phyloP scores from a whole-genome alignment of 495 filamentous ascomycete genomes.

The Aspergillus saccharolyticus region DNA sequence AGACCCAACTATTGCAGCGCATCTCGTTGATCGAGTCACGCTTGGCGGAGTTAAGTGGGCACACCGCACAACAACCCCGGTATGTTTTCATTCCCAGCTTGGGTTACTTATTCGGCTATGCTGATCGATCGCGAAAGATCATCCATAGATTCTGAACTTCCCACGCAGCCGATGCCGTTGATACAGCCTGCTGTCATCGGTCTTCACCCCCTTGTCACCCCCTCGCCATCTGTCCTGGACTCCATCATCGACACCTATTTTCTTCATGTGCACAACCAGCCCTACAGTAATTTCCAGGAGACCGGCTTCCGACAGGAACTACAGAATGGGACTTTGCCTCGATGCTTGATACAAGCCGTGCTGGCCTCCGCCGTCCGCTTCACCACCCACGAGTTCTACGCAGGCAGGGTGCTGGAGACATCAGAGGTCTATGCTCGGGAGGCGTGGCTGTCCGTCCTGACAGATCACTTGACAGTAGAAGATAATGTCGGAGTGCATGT shows the following conservation, averaged over 20 bases:
- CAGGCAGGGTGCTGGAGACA: conserved; percentile 13
- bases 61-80: neutral
- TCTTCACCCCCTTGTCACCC: conserved; percentile 17
- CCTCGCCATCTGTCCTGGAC: conserved; percentile 7
- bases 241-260: conserved; percentile 29
- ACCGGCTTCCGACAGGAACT: conserved; percentile 20
- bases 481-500: conserved; percentile 21
- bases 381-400: conserved; percentile 20
- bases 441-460: conserved; percentile 26
- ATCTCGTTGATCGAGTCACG: conserved; percentile 23
- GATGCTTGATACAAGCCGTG: conserved; percentile 22
- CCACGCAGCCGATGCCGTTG: neutral
- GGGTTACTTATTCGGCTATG: too few relatives aligned
- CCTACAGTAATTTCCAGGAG: conserved; percentile 30
- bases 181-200: neutral
- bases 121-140: too few relatives aligned
- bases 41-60: conserved; percentile 22
- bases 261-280: conserved; percentile 26
- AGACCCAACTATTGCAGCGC: conserved; percentile 19
- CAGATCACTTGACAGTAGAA: conserved; percentile 24
- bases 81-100: neutral
- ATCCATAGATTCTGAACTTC: neutral
- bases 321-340: conserved; percentile 12
- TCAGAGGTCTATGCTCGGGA: conserved; percentile 22
- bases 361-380: conserved; percentile 27